Conservation (phyloP, 768 basidiomycete species). For the Lentinula aciculospora region DNA sequence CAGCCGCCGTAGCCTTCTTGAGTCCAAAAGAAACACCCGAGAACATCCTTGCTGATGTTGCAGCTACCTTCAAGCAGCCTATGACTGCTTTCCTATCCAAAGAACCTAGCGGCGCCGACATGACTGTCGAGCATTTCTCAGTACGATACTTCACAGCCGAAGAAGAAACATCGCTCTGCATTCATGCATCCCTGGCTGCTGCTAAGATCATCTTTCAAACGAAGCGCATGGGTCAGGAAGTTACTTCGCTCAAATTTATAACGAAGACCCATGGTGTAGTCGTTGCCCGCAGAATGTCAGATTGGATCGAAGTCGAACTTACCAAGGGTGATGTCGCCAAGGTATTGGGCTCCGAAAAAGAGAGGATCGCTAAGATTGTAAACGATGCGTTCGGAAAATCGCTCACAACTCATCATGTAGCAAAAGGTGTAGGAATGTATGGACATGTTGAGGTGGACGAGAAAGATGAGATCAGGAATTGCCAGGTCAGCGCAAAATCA, state of each 20-base stretch:
- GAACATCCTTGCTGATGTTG: conserved; percentile 25
- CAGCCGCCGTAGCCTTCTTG: conserved; percentile 34
- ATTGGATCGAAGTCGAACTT: neutral
- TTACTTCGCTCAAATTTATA: conserved; percentile 20
- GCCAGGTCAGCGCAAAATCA: conserved; percentile 23
- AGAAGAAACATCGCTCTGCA: conserved; percentile 29
- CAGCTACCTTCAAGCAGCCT: conserved; percentile 42
- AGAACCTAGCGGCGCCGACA: conserved; percentile 15
- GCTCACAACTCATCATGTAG: conserved; percentile 30
- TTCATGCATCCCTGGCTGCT: conserved; percentile 41
- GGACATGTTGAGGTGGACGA: conserved; percentile 32
- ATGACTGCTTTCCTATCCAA: conserved; percentile 30
- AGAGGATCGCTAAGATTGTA: conserved; percentile 21
- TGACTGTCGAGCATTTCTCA: conserved; percentile 21
- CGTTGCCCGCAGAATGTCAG: neutral
- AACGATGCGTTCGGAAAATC: conserved; percentile 33
- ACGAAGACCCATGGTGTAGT: neutral
- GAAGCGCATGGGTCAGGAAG: conserved; percentile 18
- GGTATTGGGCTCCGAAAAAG: neutral
- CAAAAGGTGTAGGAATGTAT: conserved; percentile 27
- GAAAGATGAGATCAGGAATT: conserved; percentile 26
- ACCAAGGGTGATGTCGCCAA: neutral
- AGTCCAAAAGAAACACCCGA: conserved; percentile 19
- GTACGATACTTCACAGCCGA: conserved; percentile 33
- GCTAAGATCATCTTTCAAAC: conserved; percentile 32